Percentiles rank a stretch among this genome's conserved stretches.
Evolutionary conservation across 768 basidiomycete genomes (phyloP).

Genomic region (Plicaturopsis crispa): DNA sequence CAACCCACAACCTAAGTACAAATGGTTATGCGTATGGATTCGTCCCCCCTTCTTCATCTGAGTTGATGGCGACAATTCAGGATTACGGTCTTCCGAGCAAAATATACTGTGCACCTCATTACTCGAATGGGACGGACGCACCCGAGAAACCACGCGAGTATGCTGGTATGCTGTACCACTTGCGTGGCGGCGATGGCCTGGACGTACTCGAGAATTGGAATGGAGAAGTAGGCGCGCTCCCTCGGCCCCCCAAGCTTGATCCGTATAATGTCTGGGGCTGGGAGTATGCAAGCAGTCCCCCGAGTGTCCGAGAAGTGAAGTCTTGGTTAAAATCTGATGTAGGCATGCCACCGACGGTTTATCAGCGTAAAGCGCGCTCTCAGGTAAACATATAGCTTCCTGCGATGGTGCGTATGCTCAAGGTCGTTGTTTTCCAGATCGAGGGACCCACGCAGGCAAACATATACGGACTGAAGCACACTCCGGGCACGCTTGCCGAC

Average conservation of each 20-base stretch:
- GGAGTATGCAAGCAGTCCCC: conserved; percentile 75
- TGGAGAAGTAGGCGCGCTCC: conserved; percentile 1
- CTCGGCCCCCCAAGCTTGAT: conserved; percentile 11
- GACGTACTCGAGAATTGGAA: conserved; percentile 56
- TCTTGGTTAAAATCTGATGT: conserved; percentile 40
- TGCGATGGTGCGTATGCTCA: neutral
- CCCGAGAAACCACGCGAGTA: conserved; percentile 67
- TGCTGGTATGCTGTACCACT: conserved; percentile 66
- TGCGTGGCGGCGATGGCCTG: conserved; percentile 60
- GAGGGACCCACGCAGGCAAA: conserved; percentile 73
- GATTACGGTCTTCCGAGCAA: conserved; percentile 43
- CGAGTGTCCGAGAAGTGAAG: conserved; percentile 45
- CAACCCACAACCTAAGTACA: too few relatives aligned
- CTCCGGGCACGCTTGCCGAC: conserved; percentile 36
- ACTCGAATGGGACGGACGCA: conserved; percentile 64
- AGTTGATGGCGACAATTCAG: conserved; percentile 38
- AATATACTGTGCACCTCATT: conserved; percentile 75
- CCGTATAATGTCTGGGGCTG: conserved; percentile 47
- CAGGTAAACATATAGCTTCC: conserved; percentile 41
- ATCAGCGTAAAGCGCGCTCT: conserved; percentile 28
- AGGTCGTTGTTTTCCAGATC: conserved; percentile 31
- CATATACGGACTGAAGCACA: conserved; percentile 57
- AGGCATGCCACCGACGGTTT: conserved; percentile 16
- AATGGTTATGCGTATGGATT: conserved; percentile 40
- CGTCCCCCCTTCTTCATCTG: conserved; percentile 42